Conservation (phyloP, 2,329 filamentous ascomycete species). For the Fusarium ambrosium region DNA sequence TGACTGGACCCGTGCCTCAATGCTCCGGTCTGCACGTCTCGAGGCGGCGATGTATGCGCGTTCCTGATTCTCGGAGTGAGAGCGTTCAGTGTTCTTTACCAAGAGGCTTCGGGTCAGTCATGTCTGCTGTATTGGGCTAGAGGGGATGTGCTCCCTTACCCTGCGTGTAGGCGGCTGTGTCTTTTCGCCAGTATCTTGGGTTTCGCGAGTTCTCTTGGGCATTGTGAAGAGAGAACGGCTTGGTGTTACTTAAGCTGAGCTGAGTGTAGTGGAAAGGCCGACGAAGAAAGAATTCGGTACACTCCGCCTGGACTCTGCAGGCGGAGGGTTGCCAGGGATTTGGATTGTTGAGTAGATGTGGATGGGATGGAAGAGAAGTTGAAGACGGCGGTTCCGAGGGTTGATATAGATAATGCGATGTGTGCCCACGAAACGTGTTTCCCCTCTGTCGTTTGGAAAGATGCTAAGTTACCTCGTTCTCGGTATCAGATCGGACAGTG, state of each 20-base stretch:
- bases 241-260: neutral
- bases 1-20: conserved; percentile 90
- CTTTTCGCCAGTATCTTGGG: conserved; percentile 48
- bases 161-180: conserved; percentile 47
- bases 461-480: neutral
- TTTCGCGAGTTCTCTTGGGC: conserved; percentile 56
- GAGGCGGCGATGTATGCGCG: conserved; percentile 94
- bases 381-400: neutral
- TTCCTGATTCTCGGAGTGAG: conserved; percentile 86
- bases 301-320: neutral
- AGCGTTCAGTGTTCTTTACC: conserved; percentile 73
- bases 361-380: neutral
- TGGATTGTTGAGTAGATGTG: neutral
- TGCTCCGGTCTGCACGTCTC: conserved; percentile 84
- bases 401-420: neutral
- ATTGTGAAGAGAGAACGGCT: conserved; percentile 39
- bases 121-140: neutral
- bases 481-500: neutral
- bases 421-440: neutral
- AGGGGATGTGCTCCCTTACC: conserved; percentile 35
- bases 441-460: neutral
- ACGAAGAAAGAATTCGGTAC: neutral
- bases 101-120: conserved; percentile 8
- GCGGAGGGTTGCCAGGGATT: neutral
- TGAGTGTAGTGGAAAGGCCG: neutral